Evolutionary conservation across 257 asterid genomes (phyloP), one percentile per base, ranked within the genome.

Genomic region (Phtheirospermum japonicum): DNA sequence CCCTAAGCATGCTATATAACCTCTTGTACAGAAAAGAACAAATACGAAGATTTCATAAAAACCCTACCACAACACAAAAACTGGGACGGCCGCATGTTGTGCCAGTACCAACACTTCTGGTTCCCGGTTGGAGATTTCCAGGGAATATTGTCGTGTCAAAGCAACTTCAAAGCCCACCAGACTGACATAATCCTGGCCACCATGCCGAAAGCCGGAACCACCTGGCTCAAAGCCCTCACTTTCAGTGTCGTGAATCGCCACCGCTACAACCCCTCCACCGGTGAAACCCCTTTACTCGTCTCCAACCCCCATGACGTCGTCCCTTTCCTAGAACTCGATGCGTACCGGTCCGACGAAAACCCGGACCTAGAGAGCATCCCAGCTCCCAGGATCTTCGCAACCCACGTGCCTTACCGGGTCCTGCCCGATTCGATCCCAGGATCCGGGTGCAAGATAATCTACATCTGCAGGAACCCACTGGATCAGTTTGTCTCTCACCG

Each of bases 141-240:
- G 1, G 57, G 57, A 13, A 11, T 73, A 8, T 1, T 34, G 13
- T 48, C 32, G 53, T 37, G 17, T 13, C 65, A 63, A n/a, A 67
- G 39, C 4, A 19, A 67, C 32, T 65, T 70, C 34, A 18, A 51
- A 57, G 58, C 73, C 7, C 53, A 57, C 9, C 49, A 72, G 4
- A 14, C 67, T 6, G 65, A 76, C 50, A 34, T 63, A 5, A 53
- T 76, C 16, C 33, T 71, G 2, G 69, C 77, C 2, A 67, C 70
- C 30, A 36, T 64, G 64, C 81, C 81, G 0, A 76, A 68, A 76
- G 31, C 75, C 14, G 73, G 78, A 4, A 72, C 81, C 32, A 76
- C 73, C 20, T 72, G 78, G 77, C 52, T 76, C 43, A 76, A 72
- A 32, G 70, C 73, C 36, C 71, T 76, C 13, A 12, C 43, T 2